These are phyloP conservation scores for Knoxdaviesia proteae DNA, from an alignment of 2,329 filamentous ascomycete species.

Conservation along the genomic window DNA sequence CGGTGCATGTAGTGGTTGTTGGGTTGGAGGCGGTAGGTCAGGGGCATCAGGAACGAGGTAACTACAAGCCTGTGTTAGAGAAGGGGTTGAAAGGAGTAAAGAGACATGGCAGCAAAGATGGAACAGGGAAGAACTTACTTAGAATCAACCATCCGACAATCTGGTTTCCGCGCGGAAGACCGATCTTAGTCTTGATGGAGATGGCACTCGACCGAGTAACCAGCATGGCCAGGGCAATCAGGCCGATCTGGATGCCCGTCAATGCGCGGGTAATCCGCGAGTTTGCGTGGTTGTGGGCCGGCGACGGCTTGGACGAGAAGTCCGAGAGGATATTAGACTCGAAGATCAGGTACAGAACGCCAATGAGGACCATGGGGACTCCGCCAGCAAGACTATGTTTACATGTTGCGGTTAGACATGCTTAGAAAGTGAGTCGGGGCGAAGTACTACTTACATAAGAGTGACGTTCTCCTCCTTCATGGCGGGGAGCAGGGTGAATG, in stretches of 20 bases:
- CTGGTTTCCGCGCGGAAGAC: slow-evolving; percentile 74
- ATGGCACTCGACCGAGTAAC: slow-evolving; percentile 74
- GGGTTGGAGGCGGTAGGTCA: slow-evolving; percentile 60
- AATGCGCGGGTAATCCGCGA: slow-evolving; percentile 30
- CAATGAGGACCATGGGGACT: slow-evolving; percentile 53
- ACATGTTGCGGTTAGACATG: slow-evolving; percentile 3
- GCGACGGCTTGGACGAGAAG: slow-evolving; percentile 13
- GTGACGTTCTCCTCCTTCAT: slow-evolving; percentile 62
- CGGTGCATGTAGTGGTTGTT: slow-evolving; percentile 82
- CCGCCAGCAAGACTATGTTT: slow-evolving; percentile 48
- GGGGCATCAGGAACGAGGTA: slow-evolving; percentile 55
- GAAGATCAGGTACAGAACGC: slow-evolving; percentile 58
- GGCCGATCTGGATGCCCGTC: slow-evolving; percentile 53
- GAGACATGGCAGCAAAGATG: neutral
- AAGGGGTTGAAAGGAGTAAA: neutral
- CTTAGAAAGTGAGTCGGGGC: slow-evolving; percentile 6
- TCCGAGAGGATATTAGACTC: slow-evolving; percentile 40
- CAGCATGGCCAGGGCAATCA: slow-evolving; percentile 61
- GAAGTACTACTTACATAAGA: slow-evolving; percentile 39
- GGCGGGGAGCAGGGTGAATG: slow-evolving; percentile 73
- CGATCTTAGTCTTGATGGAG: slow-evolving; percentile 66
- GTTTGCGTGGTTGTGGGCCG: slow-evolving; percentile 5
- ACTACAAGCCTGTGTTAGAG: slow-evolving; percentile 20
- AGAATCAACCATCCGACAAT: slow-evolving; percentile 67
- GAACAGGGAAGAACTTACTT: slow-evolving; percentile 22